phyloP scores from a whole-genome alignment of 345 rosid genomes.

The Cardamine occulta region DNA sequence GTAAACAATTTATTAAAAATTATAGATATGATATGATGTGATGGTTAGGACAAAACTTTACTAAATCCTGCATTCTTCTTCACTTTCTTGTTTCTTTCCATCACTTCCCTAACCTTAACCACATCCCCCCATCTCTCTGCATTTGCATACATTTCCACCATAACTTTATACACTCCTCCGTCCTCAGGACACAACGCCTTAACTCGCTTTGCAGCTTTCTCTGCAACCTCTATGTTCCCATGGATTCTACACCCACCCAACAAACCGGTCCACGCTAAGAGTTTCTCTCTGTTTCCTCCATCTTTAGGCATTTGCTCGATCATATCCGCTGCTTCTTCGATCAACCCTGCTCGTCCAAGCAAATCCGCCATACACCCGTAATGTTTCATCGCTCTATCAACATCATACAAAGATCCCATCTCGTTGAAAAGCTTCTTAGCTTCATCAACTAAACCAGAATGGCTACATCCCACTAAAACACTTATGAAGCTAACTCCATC shows the following conservation, averaged over 20 bases:
- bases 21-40: slow-evolving; percentile 30
- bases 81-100: slow-evolving; percentile 50
- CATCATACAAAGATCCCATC: slow-evolving; percentile 55
- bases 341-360: slow-evolving; percentile 74
- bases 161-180: slow-evolving; percentile 69
- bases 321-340: slow-evolving; percentile 64
- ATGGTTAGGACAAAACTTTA: slow-evolving; percentile 49
- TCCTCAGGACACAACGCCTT: slow-evolving; percentile 68
- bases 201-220: slow-evolving; percentile 66
- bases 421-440: slow-evolving; percentile 59
- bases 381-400: slow-evolving; percentile 62
- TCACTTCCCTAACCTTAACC: slow-evolving; percentile 52
- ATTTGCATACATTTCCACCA: slow-evolving; percentile 70
- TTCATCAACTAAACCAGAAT: slow-evolving; percentile 65
- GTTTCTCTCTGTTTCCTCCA: slow-evolving; percentile 49
- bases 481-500: slow-evolving; percentile 67
- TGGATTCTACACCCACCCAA: slow-evolving; percentile 80
- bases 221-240: slow-evolving; percentile 67
- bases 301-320: slow-evolving; percentile 56
- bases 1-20: slow-evolving; percentile 31
- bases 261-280: slow-evolving; percentile 75
- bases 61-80: slow-evolving; percentile 63
- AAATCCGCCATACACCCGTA: slow-evolving; percentile 81
- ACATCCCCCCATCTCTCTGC: slow-evolving; percentile 76
- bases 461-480: slow-evolving; percentile 75